These are phyloP conservation scores for Wilcoxina mikolae DNA, from an alignment of 495 filamentous ascomycete species.

Conservation along the genomic window DNA sequence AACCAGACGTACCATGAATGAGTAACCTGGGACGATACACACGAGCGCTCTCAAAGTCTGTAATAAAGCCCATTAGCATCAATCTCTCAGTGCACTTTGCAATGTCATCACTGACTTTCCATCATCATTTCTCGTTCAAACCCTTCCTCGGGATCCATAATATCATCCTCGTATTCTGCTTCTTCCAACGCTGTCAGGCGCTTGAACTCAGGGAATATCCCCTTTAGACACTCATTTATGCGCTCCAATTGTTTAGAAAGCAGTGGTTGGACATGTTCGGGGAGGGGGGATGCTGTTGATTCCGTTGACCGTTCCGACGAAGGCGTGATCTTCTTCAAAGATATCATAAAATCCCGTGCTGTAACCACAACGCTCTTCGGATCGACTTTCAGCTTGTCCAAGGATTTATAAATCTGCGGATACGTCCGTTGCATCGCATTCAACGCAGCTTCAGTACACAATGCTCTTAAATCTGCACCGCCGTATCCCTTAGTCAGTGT, in stretches of 20 bases:
- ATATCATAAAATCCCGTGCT: slow-evolving; percentile 91
- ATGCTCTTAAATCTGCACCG: slow-evolving; percentile 76
- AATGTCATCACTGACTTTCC: slow-evolving; percentile 31
- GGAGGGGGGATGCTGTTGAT: slow-evolving; percentile 63
- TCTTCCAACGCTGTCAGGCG: slow-evolving; percentile 80
- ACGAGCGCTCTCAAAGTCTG: slow-evolving; percentile 73
- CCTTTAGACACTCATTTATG: slow-evolving; percentile 52
- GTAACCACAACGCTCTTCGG: slow-evolving; percentile 66
- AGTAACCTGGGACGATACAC: slow-evolving; percentile 80
- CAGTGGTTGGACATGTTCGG: slow-evolving; percentile 64
- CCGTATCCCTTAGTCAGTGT: slow-evolving; percentile 89
- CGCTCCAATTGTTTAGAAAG: slow-evolving; percentile 54
- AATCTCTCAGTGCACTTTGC: background rate
- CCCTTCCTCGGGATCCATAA: slow-evolving; percentile 50
- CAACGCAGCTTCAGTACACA: slow-evolving; percentile 96
- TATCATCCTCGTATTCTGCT: slow-evolving; percentile 77
- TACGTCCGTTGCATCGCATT: slow-evolving; percentile 93
- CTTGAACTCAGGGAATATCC: slow-evolving; percentile 68
- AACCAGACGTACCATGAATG: slow-evolving; percentile 60
- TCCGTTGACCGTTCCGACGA: slow-evolving; percentile 80
- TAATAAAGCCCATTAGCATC: slow-evolving; percentile 8
- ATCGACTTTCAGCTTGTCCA: slow-evolving; percentile 80
- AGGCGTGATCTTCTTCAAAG: slow-evolving; percentile 86
- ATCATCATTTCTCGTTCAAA: slow-evolving; percentile 75
- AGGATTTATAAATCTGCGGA: slow-evolving; percentile 86